Percentiles rank a stretch among this genome's conserved stretches.
Conservation (phyloP, 192 early-diverging fungal species). For the Chytriomyces confervae region DNA sequence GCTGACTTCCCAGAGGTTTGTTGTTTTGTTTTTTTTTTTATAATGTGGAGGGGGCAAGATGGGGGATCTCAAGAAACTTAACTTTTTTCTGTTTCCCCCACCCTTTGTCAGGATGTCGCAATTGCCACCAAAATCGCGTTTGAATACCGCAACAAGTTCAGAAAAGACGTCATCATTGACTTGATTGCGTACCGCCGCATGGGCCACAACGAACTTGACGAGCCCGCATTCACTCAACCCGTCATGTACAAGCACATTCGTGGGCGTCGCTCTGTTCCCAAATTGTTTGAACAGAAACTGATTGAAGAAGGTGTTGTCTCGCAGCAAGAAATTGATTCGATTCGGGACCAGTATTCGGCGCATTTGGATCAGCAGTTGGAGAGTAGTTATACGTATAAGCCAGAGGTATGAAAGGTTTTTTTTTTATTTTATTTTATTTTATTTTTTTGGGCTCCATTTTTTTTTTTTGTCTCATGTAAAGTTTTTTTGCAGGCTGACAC, state of each 20-base stretch:
- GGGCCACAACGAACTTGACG: slow-evolving; percentile 98
- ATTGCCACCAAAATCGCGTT: slow-evolving; percentile 82
- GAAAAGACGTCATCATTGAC: slow-evolving; percentile 94
- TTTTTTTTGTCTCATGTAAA: neutral
- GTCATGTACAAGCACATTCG: slow-evolving; percentile 96
- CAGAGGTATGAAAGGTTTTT: slow-evolving; percentile 37
- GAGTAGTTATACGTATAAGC: slow-evolving; percentile 63
- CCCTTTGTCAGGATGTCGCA: slow-evolving; percentile 75
- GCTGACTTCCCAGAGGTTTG: slow-evolving; percentile 82
- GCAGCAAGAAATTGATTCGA: slow-evolving; percentile 51
- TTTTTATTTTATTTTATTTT: too few species aligned
- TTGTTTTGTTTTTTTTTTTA: neutral
- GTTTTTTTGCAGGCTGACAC: slow-evolving; percentile 52
- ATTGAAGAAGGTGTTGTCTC: slow-evolving; percentile 55
- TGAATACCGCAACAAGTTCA: slow-evolving; percentile 91
- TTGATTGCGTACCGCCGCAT: slow-evolving; percentile 93
- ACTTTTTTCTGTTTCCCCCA: neutral
- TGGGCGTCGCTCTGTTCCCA: slow-evolving; percentile 79
- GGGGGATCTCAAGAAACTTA: neutral
- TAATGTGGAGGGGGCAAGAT: too few species aligned
- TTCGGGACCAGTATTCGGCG: slow-evolving; percentile 66
- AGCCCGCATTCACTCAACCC: slow-evolving; percentile 97
- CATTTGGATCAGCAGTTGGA: slow-evolving; percentile 67
- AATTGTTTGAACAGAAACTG: slow-evolving; percentile 83
- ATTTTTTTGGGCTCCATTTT: too few species aligned